phyloP scores from a whole-genome alignment of 176 grass and related monocot genomes.

The Canna indica region DNA sequence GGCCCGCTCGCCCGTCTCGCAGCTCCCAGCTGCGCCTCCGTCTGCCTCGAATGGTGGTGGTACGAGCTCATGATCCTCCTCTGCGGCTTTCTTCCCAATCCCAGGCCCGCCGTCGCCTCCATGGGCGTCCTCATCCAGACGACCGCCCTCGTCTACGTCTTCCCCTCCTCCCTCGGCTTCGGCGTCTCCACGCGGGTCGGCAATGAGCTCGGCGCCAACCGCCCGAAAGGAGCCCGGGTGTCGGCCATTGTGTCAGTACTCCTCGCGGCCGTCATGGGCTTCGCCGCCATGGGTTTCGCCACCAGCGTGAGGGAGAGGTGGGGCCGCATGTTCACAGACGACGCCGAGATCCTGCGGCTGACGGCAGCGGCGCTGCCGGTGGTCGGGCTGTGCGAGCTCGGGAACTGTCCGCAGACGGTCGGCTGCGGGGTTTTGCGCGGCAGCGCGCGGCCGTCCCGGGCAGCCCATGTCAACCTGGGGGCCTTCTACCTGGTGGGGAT shows the following conservation, averaged over 20 bases:
- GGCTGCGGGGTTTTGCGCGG: conserved; percentile 85
- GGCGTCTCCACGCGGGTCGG: conserved; percentile 80
- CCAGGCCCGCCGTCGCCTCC: conserved; percentile 76
- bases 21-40: conserved; percentile 70
- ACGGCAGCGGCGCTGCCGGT: conserved; percentile 61
- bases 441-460: conserved; percentile 58
- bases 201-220: conserved; percentile 91
- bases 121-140: conserved; percentile 99
- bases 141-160: conserved; percentile 85
- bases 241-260: conserved; percentile 50
- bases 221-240: conserved; percentile 37
- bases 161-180: conserved; percentile 78
- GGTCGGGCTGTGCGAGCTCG: conserved; percentile 92
- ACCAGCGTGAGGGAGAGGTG: conserved; percentile 43
- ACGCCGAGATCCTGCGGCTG: conserved; percentile 52
- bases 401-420: conserved; percentile 97
- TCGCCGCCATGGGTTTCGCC: conserved; percentile 67
- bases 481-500: conserved; percentile 97
- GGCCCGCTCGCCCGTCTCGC: conserved; percentile 48
- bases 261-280: conserved; percentile 45
- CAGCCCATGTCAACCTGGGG: conserved; percentile 83
- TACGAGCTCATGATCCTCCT: conserved; percentile 97
- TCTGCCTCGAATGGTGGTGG: conserved; percentile 99
- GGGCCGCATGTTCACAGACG: conserved; percentile 71
- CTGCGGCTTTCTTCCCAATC: conserved; percentile 74